Conservation (phyloP, 139 green algal species). For the Astrephomene gubernaculifera region DNA sequence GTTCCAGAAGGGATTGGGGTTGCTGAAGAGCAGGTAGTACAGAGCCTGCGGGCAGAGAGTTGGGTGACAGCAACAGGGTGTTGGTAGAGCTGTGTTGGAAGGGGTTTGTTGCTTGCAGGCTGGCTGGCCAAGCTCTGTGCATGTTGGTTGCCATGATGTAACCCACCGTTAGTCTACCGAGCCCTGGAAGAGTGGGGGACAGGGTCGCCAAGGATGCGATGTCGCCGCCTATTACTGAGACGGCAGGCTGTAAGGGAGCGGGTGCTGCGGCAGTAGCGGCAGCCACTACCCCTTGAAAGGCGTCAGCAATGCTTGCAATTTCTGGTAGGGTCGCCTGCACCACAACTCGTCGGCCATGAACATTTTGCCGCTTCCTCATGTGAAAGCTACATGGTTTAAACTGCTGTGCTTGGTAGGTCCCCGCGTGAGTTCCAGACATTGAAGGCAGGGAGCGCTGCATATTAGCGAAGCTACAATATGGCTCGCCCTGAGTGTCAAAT, state of each 20-base stretch:
- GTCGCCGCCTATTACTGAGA: constrained; percentile 52
- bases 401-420: not conserved
- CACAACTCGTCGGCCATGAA: not conserved
- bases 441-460: constrained; percentile 21
- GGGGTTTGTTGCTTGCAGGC: too few relatives aligned
- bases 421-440: not conserved
- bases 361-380: not conserved
- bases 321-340: constrained; percentile 1
- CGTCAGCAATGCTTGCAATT: constrained; percentile 36
- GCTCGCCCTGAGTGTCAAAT: too few relatives aligned
- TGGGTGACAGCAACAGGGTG: too few relatives aligned
- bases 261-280: constrained; percentile 12
- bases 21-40: constrained; percentile 69
- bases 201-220: constrained; percentile 49
- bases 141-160: too few relatives aligned
- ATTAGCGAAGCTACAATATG: not conserved
- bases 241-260: constrained; percentile 42
- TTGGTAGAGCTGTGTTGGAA: too few relatives aligned
- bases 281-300: constrained; percentile 43
- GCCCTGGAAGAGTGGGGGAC: constrained; percentile 46
- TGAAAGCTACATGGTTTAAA: constrained; percentile 34
- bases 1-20: constrained; percentile 68
- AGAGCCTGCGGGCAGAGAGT: constrained; percentile 62
- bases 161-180: constrained; percentile 52
- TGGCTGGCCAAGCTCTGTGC: too few relatives aligned